Conservation (phyloP, 2,329 filamentous ascomycete species). For the Calonectria crousiana region DNA sequence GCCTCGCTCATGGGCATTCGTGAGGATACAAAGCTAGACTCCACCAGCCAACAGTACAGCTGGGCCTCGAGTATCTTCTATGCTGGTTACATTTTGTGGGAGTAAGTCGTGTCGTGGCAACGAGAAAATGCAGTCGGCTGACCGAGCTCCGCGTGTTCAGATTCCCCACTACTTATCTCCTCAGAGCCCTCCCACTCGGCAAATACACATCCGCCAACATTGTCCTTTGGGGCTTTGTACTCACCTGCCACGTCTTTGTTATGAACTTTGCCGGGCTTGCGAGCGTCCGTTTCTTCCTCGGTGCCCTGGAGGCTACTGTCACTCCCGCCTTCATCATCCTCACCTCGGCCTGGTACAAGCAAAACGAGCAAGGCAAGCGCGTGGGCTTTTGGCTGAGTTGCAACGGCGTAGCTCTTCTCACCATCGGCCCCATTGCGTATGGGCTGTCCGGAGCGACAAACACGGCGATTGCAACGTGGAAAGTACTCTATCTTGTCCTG, state of each 20-base stretch:
- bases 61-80: slow-evolving; percentile 32
- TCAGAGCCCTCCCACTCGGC: slow-evolving; percentile 49
- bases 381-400: slow-evolving; percentile 41
- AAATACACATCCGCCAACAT: slow-evolving; percentile 52
- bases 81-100: slow-evolving; percentile 27
- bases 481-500: slow-evolving; percentile 43
- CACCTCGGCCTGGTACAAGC: slow-evolving; percentile 43
- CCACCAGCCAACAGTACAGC: slow-evolving; percentile 25
- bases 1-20: slow-evolving; percentile 52
- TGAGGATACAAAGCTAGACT: slow-evolving; percentile 35
- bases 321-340: slow-evolving; percentile 43
- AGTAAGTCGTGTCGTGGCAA: slow-evolving; percentile 3
- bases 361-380: slow-evolving; percentile 49
- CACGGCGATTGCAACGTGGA: slow-evolving; percentile 49
- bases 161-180: slow-evolving; percentile 46
- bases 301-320: slow-evolving; percentile 41
- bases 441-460: slow-evolving; percentile 32
- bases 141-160: neutral
- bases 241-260: slow-evolving; percentile 36
- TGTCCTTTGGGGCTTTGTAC: slow-evolving; percentile 54
- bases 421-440: slow-evolving; percentile 37
- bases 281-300: slow-evolving; percentile 39
- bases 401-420: slow-evolving; percentile 36
- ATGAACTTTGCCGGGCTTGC: slow-evolving; percentile 38
- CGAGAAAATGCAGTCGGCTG: neutral